These are phyloP conservation scores for Cutaneotrichosporon sp. DNA, from an alignment of 1,284 basidiomycete genomes.

Conservation along the genomic window DNA sequence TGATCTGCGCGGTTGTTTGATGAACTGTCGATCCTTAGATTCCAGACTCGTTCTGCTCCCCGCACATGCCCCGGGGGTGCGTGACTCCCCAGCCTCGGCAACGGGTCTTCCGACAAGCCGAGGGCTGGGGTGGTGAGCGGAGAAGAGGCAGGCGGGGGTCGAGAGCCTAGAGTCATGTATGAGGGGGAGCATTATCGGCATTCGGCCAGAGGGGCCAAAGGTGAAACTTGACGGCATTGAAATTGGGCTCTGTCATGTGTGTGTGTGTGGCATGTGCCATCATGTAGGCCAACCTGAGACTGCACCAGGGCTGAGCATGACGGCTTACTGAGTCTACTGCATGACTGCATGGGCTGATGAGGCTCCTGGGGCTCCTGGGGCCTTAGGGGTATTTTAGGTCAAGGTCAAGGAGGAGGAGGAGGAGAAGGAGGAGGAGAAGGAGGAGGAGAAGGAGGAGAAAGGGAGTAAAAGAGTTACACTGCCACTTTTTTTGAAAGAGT, in stretches of 20 bases:
- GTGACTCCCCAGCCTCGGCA: neutral
- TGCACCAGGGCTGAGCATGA: too few species aligned
- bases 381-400: neutral
- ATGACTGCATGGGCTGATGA: too few species aligned
- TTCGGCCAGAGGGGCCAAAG: neutral
- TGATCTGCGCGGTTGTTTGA: neutral
- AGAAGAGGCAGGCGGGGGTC: neutral
- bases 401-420: too few species aligned
- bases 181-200: too few species aligned
- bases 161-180: neutral
- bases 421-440: too few species aligned
- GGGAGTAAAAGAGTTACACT: neutral
- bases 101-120: neutral
- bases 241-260: neutral
- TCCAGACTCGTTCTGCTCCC: neutral
- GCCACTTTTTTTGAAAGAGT: neutral
- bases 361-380: too few species aligned
- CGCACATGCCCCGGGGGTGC: neutral
- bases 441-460: too few species aligned
- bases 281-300: too few species aligned
- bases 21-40: neutral
- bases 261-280: too few species aligned
- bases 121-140: neutral
- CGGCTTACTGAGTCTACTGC: too few species aligned
- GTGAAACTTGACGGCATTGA: neutral